Evolutionary conservation across 2,329 filamentous ascomycete species (phyloP), one percentile per base, ranked within the genome.

Genomic region (Fusarium subglutinans): DNA sequence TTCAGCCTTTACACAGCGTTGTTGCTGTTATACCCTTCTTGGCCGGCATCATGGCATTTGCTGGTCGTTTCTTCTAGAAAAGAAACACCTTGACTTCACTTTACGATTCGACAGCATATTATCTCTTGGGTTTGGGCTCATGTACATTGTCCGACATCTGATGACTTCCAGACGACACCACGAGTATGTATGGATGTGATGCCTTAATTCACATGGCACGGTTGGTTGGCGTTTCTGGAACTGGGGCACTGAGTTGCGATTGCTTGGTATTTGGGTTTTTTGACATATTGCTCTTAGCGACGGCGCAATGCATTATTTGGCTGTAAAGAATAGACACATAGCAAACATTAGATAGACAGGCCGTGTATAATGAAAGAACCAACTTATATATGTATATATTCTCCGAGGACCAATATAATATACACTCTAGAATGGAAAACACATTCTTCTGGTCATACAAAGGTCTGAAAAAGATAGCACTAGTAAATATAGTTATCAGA

Each of bases 11-110:
- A 33, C 74, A 79, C 63, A 48, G 76, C 53, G 45, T 79, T 38
- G 68, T 78, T 51, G 56, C 80, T 56, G 61, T 80, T 58, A 48
- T 72, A 22, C 77, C 79, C 28, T 72, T 82, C 59, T 59, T 79
- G 2, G 76, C 72, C n/a, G 79, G 78, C 55, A 59, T 77, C 22
- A 37, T 78, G 65, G 47, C 72, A 14, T 73, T 82, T 64, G 68
- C 72, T 30, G 76, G 72, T 48, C 58, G 76, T 51, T 63, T 78
- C 47, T 66, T 77, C 33, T 77, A 55, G 63, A 68, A 53, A 54
- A 71, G 20, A 59, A 44, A 33, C 67, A 26, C 11, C n/a, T 24
- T 30, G 13, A 24, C 35, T 33, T 45, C 38, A 40, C 33, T 65
- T 62, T 67, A 62, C 38, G 45, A 64, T 44, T 44, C 40, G 44